Evolutionary conservation across 441 rosid genomes (phyloP).

Genomic region (Aleurites moluccanus): DNA sequence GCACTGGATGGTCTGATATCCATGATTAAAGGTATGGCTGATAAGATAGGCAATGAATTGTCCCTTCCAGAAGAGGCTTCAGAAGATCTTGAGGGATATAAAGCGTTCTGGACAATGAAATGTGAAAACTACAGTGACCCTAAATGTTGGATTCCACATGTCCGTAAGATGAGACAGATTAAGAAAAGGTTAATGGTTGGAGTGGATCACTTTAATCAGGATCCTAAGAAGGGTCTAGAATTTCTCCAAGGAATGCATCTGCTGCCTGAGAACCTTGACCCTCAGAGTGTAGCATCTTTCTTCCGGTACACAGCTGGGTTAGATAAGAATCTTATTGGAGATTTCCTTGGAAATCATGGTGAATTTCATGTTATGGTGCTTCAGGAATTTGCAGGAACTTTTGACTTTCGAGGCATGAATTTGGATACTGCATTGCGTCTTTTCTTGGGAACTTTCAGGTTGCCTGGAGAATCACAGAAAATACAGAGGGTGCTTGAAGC

Average conservation of each 20-base stretch:
- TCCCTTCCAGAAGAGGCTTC: slow-evolving; percentile 40
- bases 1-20: slow-evolving; percentile 86
- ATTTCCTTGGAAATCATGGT: slow-evolving; percentile 89
- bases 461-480: slow-evolving; percentile 98
- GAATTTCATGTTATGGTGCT: slow-evolving; percentile 94
- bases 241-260: slow-evolving; percentile 81
- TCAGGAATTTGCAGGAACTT: slow-evolving; percentile 89
- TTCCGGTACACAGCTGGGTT: slow-evolving; percentile 88
- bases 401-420: slow-evolving; percentile 85
- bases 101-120: slow-evolving; percentile 65
- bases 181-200: slow-evolving; percentile 81
- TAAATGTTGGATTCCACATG: slow-evolving; percentile 76
- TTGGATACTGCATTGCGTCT: slow-evolving; percentile 86
- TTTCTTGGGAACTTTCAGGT: slow-evolving; percentile 84
- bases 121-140: slow-evolving; percentile 72
- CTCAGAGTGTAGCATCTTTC: slow-evolving; percentile 84
- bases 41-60: slow-evolving; percentile 60
- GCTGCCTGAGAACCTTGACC: slow-evolving; percentile 83
- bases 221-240: slow-evolving; percentile 84
- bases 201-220: slow-evolving; percentile 87
- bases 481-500: slow-evolving; percentile 97
- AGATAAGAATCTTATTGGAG: slow-evolving; percentile 90
- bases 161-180: slow-evolving; percentile 58
- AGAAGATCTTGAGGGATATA: slow-evolving; percentile 49
- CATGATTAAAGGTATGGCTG: slow-evolving; percentile 71